These are phyloP conservation scores for Sporothrix pallida DNA, from an alignment of 2,329 filamentous ascomycete genomes.

Conservation along the genomic window DNA sequence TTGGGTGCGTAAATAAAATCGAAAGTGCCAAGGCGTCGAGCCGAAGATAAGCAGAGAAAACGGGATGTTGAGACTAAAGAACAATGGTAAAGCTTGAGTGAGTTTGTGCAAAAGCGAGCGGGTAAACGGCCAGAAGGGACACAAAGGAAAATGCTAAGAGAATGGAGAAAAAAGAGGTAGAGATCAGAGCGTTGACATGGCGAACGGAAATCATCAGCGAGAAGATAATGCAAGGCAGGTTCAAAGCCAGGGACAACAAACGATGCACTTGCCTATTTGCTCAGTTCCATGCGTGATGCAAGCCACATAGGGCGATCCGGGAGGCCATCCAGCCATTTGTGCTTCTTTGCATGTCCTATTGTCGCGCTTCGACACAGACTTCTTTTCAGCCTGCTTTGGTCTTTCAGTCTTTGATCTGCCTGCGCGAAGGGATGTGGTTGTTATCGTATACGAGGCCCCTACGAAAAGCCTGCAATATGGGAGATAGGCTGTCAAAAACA, in stretches of 20 bases:
- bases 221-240: neutral
- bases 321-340: neutral
- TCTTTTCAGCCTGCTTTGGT: neutral
- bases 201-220: neutral
- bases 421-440: neutral
- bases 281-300: neutral
- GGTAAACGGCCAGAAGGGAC: slow-evolving; percentile 10
- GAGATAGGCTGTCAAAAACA: neutral
- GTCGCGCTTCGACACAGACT: neutral
- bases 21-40: slow-evolving; percentile 23
- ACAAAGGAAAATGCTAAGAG: neutral
- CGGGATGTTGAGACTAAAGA: neutral
- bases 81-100: neutral
- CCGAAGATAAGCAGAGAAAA: slow-evolving; percentile 15
- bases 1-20: neutral
- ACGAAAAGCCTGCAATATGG: neutral
- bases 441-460: slow-evolving; percentile 23
- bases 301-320: slow-evolving; percentile 12
- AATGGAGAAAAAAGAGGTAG: neutral
- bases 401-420: neutral
- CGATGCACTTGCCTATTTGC: neutral
- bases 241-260: neutral
- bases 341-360: neutral
- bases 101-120: slow-evolving; percentile 16
- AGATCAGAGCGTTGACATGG: neutral